phyloP scores from a whole-genome alignment of 768 basidiomycete species.

The Udeniomyces megalosporus region DNA sequence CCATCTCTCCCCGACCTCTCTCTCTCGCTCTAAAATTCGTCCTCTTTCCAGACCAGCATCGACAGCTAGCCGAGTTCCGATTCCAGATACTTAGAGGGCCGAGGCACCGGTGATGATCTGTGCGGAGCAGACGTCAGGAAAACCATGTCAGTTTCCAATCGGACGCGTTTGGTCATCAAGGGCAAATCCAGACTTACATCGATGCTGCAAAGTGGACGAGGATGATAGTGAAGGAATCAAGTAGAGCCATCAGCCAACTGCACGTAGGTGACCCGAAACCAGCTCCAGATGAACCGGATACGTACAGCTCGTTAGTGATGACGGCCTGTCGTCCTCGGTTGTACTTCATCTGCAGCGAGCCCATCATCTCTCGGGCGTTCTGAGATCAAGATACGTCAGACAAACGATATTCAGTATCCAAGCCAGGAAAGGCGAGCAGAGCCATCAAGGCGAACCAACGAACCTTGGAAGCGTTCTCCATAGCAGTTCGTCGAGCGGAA shows the following conservation, averaged over 20 bases:
- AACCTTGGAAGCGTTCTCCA: slow-evolving; percentile 94
- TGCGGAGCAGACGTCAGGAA: too few relatives aligned
- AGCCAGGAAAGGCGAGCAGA: not conserved
- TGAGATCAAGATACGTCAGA: too few relatives aligned
- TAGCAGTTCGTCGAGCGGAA: slow-evolving; percentile 77
- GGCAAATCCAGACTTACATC: not conserved
- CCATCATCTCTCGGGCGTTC: slow-evolving; percentile 92
- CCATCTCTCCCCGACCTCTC: too few relatives aligned
- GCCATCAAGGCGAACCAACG: too few relatives aligned
- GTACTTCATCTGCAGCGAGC: slow-evolving; percentile 74
- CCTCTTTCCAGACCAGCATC: too few relatives aligned
- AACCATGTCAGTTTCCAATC: too few relatives aligned
- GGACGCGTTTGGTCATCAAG: not conserved
- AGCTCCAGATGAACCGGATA: not conserved
- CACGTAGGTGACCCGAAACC: too few relatives aligned
- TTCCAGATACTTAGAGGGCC: not conserved
- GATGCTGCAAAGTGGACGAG: not conserved
- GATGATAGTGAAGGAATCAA: not conserved
- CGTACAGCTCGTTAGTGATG: slow-evolving; percentile 42
- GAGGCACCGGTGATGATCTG: slow-evolving; percentile 11
- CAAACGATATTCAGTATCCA: not conserved
- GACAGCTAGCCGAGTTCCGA: not conserved
- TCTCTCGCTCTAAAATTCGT: too few relatives aligned
- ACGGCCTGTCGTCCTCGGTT: slow-evolving; percentile 97
- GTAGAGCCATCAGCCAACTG: too few relatives aligned